phyloP scores from a whole-genome alignment of 2,329 filamentous ascomycete genomes.

The Sarocladium strictum region DNA sequence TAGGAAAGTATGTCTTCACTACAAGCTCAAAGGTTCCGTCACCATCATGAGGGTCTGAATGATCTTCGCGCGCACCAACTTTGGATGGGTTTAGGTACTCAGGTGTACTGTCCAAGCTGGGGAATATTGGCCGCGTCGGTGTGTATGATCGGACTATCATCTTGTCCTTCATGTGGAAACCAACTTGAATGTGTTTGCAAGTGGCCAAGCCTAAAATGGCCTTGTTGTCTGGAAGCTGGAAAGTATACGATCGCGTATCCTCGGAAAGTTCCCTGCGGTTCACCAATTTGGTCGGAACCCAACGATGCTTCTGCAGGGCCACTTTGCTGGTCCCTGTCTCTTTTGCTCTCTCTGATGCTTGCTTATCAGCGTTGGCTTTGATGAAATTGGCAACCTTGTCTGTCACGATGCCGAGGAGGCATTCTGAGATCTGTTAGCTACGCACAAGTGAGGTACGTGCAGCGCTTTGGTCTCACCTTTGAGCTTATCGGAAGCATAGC shows the following conservation, averaged over 20 bases:
- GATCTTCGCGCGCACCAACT: not conserved
- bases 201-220: slow-evolving; percentile 40
- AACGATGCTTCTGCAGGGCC: slow-evolving; percentile 36
- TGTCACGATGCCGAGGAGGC: slow-evolving; percentile 41
- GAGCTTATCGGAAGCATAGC: slow-evolving; percentile 42
- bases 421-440: slow-evolving; percentile 30
- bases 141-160: slow-evolving; percentile 47
- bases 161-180: slow-evolving; percentile 44
- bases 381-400: slow-evolving; percentile 37
- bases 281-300: slow-evolving; percentile 37
- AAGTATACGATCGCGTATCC: slow-evolving; percentile 36
- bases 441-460: not conserved
- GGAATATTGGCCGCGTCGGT: slow-evolving; percentile 38
- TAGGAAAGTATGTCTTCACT: slow-evolving; percentile 47
- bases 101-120: not conserved
- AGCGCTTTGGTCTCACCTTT: slow-evolving; percentile 22
- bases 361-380: slow-evolving; percentile 19
- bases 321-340: slow-evolving; percentile 18
- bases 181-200: slow-evolving; percentile 46
- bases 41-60: slow-evolving; percentile 19
- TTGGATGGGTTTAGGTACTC: slow-evolving; percentile 6
- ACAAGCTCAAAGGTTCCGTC: slow-evolving; percentile 41
- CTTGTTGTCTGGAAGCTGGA: slow-evolving; percentile 32
- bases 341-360: slow-evolving; percentile 14
- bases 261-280: slow-evolving; percentile 31